Evolutionary conservation across 2,329 filamentous ascomycete species (phyloP), one percentile per base, ranked within the genome.

Genomic region (Xylaria sp.): DNA sequence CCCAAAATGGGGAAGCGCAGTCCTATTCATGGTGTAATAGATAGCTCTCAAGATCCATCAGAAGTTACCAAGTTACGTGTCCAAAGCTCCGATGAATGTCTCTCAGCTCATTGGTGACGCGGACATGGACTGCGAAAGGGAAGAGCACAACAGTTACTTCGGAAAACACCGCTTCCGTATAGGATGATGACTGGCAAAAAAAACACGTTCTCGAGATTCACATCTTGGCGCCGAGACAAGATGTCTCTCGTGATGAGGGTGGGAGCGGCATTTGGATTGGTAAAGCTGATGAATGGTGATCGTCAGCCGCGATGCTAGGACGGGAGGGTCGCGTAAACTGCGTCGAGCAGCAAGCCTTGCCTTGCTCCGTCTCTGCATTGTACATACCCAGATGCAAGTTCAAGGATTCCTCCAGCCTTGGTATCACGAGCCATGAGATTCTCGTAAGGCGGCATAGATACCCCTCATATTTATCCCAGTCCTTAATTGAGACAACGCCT

Each of bases 151-250:
- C 56, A 3, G 10, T 20, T 33, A 38, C 46, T 31, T 59, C 56
- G 40, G 48, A 48, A 59, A 57, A 9, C 58, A 20, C 46, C 49
- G 49, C 57, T 33, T 60, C 49, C 28, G 56, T 44, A 60, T 64
- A 46, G 11, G 23, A 49, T 17, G 10, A 48, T 40, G 57, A 33
- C 49, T 9, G n/a, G 51, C 58, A 54, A 59, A 4, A 59, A 4
- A 46, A 11, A 42, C 46, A 44, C 44, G 13, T 51, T 65, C 28
- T 60, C n/a, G 33, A 28, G 31, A 59, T 33, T 59, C 33, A 28
- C 59, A 53, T 65, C 67, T 69, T 66, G 67, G 67, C 67, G 67
- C 67, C 63, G 51, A 68, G 66, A 65, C 62, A 61, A 56, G 44
- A 38, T 36, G 33, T 9, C 44, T 58, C 57, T 49, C 66, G 63